A percentile compares a stretch with the other conserved stretches of the same genome.
Conservation (phyloP, 1,284 basidiomycete genomes). For the Trichosporon inkin region DNA sequence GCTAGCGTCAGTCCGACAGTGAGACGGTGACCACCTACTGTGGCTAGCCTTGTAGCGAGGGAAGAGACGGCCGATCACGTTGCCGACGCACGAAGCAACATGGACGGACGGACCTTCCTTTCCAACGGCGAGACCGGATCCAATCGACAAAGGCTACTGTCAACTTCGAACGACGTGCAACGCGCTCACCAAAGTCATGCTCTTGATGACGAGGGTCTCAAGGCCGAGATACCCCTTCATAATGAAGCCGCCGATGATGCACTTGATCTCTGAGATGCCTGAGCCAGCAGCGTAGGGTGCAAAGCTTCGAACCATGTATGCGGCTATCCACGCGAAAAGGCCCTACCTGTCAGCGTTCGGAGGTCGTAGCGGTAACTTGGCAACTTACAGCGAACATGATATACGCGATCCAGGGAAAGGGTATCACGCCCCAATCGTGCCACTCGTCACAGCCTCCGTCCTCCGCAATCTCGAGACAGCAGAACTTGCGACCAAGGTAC, state of each 20-base stretch:
- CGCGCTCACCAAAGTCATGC: conserved; percentile 71
- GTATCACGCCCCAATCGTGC: conserved; percentile 82
- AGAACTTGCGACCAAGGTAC: conserved; percentile 98
- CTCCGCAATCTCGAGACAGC: conserved; percentile 75
- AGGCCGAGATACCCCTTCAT: conserved; percentile 93
- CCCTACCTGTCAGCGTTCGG: conserved; percentile 54
- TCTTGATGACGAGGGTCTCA: conserved; percentile 86
- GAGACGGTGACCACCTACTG: conserved; percentile 55
- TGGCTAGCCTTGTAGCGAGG: conserved; percentile 79
- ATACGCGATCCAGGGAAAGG: conserved; percentile 79
- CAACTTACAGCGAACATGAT: conserved; percentile 76
- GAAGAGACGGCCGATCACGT: conserved; percentile 78
- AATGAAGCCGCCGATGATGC: conserved; percentile 92
- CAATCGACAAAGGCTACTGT: conserved; percentile 85
- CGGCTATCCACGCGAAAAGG: conserved; percentile 73
- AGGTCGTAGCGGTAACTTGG: not conserved
- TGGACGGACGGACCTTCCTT: conserved; percentile 99
- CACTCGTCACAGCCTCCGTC: conserved; percentile 84
- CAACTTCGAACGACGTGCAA: conserved; percentile 17
- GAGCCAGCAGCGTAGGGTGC: conserved; percentile 96
- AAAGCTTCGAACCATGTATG: conserved; percentile 80
- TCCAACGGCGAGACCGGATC: conserved; percentile 92
- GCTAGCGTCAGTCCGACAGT: conserved; percentile 54
- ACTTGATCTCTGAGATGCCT: conserved; percentile 98
- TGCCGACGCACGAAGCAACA: conserved; percentile 90